phyloP scores from a whole-genome alignment of 768 basidiomycete species.

The Infundibulicybe gibba region DNA sequence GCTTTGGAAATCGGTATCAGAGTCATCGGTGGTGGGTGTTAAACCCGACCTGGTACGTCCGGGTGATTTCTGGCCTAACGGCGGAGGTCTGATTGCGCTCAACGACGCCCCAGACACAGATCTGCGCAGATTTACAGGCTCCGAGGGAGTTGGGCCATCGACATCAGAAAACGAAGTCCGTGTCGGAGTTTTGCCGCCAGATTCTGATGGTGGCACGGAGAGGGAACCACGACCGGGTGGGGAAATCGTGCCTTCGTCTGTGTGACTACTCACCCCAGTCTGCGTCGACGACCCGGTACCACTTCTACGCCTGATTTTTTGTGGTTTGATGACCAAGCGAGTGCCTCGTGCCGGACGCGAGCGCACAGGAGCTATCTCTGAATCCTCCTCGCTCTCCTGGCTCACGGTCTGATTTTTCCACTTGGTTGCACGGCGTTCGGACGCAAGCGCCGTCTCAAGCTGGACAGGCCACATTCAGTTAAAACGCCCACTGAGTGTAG shows the following conservation, averaged over 20 bases:
- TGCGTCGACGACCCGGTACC: slow-evolving; percentile 64
- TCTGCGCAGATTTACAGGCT: slow-evolving; percentile 8
- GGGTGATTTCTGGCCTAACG: slow-evolving; percentile 29
- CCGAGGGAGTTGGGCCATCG: slow-evolving; percentile 29
- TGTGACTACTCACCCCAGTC: slow-evolving; percentile 31
- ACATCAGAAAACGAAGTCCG: slow-evolving; percentile 32
- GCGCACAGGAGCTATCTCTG: slow-evolving; percentile 40
- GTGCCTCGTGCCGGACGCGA: slow-evolving; percentile 36
- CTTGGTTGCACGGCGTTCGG: slow-evolving; percentile 47
- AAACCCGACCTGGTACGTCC: slow-evolving; percentile 22
- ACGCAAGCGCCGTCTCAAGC: slow-evolving; percentile 73
- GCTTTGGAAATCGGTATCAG: slow-evolving; percentile 85
- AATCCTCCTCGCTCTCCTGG: slow-evolving; percentile 57
- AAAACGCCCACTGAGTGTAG: background rate
- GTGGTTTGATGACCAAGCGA: slow-evolving; percentile 23
- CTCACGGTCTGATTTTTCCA: slow-evolving; percentile 28
- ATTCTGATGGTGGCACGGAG: slow-evolving; percentile 27
- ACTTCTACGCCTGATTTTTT: slow-evolving; percentile 48
- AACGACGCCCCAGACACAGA: slow-evolving; percentile 18
- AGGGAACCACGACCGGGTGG: slow-evolving; percentile 20
- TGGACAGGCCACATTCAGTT: slow-evolving; percentile 22
- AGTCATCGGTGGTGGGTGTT: slow-evolving; percentile 59
- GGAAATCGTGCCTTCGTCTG: slow-evolving; percentile 22
- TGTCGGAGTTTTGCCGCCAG: slow-evolving; percentile 37
- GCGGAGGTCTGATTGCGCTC: slow-evolving; percentile 15